These are phyloP conservation scores for Chamaecyparis obtusa DNA, from an alignment of 75 land plant species.

Conservation along the genomic window DNA sequence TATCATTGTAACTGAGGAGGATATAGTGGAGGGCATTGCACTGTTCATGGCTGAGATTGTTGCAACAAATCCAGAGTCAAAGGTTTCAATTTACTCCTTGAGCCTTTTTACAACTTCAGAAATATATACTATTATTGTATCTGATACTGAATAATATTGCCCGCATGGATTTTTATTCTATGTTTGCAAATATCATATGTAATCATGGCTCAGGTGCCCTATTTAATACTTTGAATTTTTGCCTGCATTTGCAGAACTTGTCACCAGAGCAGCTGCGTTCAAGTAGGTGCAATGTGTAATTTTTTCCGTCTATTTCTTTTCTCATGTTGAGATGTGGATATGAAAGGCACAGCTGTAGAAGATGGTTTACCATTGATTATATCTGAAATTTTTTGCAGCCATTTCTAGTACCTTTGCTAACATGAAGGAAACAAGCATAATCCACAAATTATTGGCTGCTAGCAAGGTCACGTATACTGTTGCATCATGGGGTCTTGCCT, in stretches of 20 bases:
- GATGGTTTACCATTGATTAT: background rate
- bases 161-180: background rate
- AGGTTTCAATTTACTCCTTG: slow-evolving; percentile 37
- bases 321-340: background rate
- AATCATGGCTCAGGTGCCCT: background rate
- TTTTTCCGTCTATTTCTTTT: background rate
- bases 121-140: background rate
- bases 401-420: slow-evolving; percentile 11
- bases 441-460: slow-evolving; percentile 2
- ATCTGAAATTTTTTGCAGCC: background rate
- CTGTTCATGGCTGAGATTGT: slow-evolving; percentile 81
- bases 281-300: slow-evolving; percentile 36
- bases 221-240: background rate
- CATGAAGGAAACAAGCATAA: slow-evolving; percentile 1
- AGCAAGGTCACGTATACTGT: slow-evolving; percentile 7
- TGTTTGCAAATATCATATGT: background rate
- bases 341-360: background rate
- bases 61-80: slow-evolving; percentile 64
- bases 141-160: background rate
- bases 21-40: slow-evolving; percentile 87
- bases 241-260: slow-evolving; percentile 50
- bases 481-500: slow-evolving; percentile 12
- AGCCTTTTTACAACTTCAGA: background rate
- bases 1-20: slow-evolving; percentile 74
- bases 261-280: slow-evolving; percentile 73